Evolutionary conservation across 2,329 filamentous ascomycete species (phyloP), one percentile per base, ranked within the genome.

Genomic region (Aureobasidium pullulans): DNA sequence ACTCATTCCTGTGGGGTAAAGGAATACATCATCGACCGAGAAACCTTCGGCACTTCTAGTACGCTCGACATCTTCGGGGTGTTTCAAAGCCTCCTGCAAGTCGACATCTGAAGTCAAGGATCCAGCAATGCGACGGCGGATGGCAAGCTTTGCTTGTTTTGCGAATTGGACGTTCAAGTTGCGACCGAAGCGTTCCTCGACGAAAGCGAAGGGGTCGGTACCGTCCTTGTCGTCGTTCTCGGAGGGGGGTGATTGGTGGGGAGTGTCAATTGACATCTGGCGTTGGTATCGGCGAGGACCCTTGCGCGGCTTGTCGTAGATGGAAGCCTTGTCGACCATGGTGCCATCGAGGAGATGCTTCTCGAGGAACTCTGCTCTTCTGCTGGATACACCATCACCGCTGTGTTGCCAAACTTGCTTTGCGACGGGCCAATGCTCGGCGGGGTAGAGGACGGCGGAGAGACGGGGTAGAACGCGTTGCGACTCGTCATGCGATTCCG

Each of bases 351-450:
- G 81, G 63, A 95, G 83, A 1, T 93, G 80, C 43, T 81, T 79
- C 62, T 91, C 84, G 69, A 89, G 96, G 72, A 96, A 96, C 70
- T 96, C 93, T 36, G 90, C 92, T 42, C 91, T 84, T 52, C 94
- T 86, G 71, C 92, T 96, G 0, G 92, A 96, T 13, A 96, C 81
- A 15, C 94, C 94, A 62, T 96, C 92, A 19, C 94, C 94, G 0
- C 89, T 88, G 72, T 99, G 94, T 72, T 97, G 94, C 94, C 94
- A 99, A 68, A 96, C 96, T 67, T 91, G 84, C 72, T 96, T 97
- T n/a, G 90, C 89, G 61, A 88, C 73, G 4, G 83, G 75, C 66
- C 87, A 92, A 16, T 84, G 75, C 11, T 85, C 82, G 47, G 81
- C 77, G 0, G 86, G 83, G 66, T 87, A 90, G 43, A 97, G 70